Conservation (phyloP, 306 rosid genomes). For the Prosopis cineraria region DNA sequence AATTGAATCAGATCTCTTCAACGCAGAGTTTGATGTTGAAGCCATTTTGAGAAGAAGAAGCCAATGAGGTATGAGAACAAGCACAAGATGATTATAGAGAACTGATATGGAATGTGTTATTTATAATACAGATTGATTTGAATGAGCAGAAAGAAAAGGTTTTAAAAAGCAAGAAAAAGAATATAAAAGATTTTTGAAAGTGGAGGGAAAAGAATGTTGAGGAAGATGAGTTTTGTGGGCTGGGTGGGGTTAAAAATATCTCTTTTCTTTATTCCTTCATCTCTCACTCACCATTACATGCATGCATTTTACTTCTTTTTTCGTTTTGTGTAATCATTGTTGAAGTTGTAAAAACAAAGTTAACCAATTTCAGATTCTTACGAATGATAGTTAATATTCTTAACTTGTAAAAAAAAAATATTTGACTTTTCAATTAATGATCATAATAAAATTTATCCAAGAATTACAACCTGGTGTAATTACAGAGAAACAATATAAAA, state of each 20-base stretch:
- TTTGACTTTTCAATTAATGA: too few relatives aligned
- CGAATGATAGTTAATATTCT: too few relatives aligned
- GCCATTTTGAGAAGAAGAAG: conserved; percentile 51
- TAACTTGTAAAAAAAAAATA: too few relatives aligned
- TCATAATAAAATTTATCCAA: too few relatives aligned
- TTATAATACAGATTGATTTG: conserved; percentile 27
- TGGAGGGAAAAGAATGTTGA: conserved; percentile 59
- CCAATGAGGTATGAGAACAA: conserved; percentile 2
- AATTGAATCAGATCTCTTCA: conserved; percentile 66
- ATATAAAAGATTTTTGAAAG: conserved; percentile 43
- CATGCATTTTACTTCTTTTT: too few relatives aligned
- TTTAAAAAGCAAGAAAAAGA: conserved; percentile 64
- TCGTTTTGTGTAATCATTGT: too few relatives aligned
- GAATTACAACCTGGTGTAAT: too few relatives aligned
- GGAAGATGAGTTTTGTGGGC: conserved; percentile 29
- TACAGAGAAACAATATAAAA: too few relatives aligned
- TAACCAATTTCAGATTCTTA: too few relatives aligned
- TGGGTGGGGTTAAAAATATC: conserved; percentile 29
- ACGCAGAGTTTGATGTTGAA: conserved; percentile 36
- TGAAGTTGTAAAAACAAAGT: too few relatives aligned
- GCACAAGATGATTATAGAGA: background rate
- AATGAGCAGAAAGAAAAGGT: conserved; percentile 38
- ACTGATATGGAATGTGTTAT: conserved; percentile 30
- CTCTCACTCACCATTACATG: conserved; percentile 15
- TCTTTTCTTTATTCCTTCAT: conserved; percentile 58